These are phyloP conservation scores for Gossypium australe DNA, from an alignment of 345 rosid genomes.

Conservation along the genomic window DNA sequence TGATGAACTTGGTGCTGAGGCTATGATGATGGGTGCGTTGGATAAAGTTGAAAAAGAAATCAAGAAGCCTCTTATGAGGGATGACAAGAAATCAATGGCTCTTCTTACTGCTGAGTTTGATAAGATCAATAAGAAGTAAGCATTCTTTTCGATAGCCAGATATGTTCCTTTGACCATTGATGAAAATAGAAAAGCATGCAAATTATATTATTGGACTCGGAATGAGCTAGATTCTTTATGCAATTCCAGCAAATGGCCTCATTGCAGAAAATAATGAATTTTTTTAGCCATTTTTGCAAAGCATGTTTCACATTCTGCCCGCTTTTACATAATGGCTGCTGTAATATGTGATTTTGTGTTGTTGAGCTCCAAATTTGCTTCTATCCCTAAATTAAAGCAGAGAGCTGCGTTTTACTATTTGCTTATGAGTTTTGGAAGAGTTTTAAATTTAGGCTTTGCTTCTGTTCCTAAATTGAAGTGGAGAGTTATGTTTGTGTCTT, in stretches of 20 bases:
- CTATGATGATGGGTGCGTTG: slow-evolving; percentile 92
- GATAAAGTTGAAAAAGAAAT: slow-evolving; percentile 88
- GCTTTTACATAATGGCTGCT: neutral
- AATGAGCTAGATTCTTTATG: neutral
- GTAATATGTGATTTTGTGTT: neutral
- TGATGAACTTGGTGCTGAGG: slow-evolving; percentile 89
- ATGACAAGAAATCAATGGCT: slow-evolving; percentile 86
- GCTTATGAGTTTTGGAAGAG: neutral
- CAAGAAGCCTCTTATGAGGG: slow-evolving; percentile 91
- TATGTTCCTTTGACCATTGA: neutral
- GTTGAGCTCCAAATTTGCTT: neutral
- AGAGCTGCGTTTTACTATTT: neutral
- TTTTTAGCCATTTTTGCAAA: neutral
- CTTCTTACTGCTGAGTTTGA: slow-evolving; percentile 85
- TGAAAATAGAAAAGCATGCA: neutral
- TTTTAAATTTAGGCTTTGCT: neutral
- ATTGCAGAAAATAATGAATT: neutral
- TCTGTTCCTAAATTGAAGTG: neutral
- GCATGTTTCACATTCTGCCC: neutral
- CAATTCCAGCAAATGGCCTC: neutral
- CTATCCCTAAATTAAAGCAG: neutral
- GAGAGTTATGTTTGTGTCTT: neutral
- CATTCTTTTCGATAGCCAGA: slow-evolving; percentile 10
- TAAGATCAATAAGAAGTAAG: slow-evolving; percentile 84
- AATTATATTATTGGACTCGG: neutral